phyloP scores from a whole-genome alignment of 2,329 filamentous ascomycete genomes.

The Exophiala mesophila region DNA sequence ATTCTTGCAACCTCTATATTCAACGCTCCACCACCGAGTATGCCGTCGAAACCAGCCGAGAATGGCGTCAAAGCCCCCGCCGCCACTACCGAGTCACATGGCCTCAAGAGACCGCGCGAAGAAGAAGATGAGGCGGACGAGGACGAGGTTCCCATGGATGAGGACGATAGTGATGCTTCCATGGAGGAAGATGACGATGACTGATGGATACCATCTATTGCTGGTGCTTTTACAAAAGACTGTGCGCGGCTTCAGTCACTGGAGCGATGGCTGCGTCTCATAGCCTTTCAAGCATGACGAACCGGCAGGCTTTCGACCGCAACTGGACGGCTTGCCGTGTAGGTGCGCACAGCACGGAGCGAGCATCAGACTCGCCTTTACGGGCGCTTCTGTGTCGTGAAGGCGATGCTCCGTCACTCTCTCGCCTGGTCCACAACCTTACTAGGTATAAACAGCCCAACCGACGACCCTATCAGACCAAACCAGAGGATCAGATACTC shows the following conservation, averaged over 20 bases:
- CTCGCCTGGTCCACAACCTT: constrained; percentile 46
- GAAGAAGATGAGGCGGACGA: constrained; percentile 59
- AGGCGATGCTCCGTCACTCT: constrained; percentile 7
- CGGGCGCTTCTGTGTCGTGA: constrained; percentile 19
- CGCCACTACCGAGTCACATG: constrained; percentile 53
- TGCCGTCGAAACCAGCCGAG: constrained; percentile 48
- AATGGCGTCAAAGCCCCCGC: constrained; percentile 40
- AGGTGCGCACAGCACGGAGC: not conserved
- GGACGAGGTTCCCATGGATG: constrained; percentile 60
- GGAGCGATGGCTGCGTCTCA: too few relatives aligned
- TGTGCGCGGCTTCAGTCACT: too few relatives aligned
- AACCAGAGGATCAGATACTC: constrained; percentile 85
- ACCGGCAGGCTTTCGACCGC: too few relatives aligned
- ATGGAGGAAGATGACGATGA: constrained; percentile 72
- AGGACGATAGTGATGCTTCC: constrained; percentile 65
- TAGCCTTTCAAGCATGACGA: too few relatives aligned
- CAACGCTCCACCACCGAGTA: constrained; percentile 51
- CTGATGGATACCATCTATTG: too few relatives aligned
- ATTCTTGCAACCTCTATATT: constrained; percentile 77
- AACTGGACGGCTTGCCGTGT: too few relatives aligned
- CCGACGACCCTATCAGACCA: constrained; percentile 74
- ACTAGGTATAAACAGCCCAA: constrained; percentile 72
- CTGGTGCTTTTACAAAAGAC: too few relatives aligned
- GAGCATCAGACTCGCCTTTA: not conserved
- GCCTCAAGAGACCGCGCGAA: constrained; percentile 65